Conservation (phyloP, 148 eudicot species). For the Camellia sinensis region DNA sequence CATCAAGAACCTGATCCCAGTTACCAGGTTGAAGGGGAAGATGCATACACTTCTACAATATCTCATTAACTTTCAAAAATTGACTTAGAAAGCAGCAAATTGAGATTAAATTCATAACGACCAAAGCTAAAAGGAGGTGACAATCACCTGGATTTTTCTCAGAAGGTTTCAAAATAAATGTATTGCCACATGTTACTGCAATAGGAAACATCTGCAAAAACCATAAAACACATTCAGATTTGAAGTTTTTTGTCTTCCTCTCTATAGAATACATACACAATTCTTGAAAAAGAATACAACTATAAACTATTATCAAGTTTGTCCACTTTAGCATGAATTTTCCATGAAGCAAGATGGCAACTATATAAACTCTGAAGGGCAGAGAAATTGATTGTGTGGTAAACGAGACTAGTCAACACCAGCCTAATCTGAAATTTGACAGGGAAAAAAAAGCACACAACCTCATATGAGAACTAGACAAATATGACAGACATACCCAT, state of each 20-base stretch:
- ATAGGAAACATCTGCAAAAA: slow-evolving; percentile 61
- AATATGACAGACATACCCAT: slow-evolving; percentile 40
- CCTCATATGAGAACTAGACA: neutral
- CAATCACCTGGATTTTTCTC: slow-evolving; percentile 62
- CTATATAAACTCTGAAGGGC: neutral
- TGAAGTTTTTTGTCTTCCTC: neutral
- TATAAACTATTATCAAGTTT: neutral
- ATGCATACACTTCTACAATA: neutral
- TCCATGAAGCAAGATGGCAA: neutral
- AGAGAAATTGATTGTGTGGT: neutral
- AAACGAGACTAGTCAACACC: neutral
- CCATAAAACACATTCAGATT: neutral
- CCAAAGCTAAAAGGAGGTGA: neutral
- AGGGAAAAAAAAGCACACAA: neutral
- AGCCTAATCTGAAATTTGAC: neutral
- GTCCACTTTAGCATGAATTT: neutral
- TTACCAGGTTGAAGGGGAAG: neutral
- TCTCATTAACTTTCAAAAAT: neutral
- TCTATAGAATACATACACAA: neutral
- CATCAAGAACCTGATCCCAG: neutral
- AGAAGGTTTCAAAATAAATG: slow-evolving; percentile 61
- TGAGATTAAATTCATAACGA: neutral
- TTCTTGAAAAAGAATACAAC: neutral
- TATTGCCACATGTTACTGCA: slow-evolving; percentile 66
- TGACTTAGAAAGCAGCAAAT: neutral